phyloP scores from a whole-genome alignment of 306 rosid species.

The Senna siamea region DNA sequence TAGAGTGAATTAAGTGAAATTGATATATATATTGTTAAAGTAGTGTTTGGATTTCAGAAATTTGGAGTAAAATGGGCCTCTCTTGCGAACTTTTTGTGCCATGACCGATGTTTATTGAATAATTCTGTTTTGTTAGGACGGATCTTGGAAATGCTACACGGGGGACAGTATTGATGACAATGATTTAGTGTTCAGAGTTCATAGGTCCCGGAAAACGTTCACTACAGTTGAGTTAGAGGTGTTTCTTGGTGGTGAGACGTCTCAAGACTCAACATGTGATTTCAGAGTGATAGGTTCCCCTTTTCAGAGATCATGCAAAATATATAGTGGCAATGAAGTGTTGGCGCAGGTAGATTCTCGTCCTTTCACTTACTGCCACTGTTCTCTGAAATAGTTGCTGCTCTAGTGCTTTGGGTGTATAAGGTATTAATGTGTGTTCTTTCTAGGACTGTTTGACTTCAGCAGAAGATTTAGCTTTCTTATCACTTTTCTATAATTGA shows the following conservation, averaged over 20 bases:
- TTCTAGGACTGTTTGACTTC: background rate
- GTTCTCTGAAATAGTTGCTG: background rate
- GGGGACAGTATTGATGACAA: slow-evolving; percentile 46
- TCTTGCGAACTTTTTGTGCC: background rate
- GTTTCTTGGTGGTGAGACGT: slow-evolving; percentile 46
- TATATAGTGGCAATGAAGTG: slow-evolving; percentile 55
- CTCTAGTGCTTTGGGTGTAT: background rate
- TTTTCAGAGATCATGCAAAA: slow-evolving; percentile 67
- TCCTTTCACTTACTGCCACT: background rate
- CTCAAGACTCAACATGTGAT: slow-evolving; percentile 42
- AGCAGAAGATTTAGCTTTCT: background rate
- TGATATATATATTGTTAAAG: background rate
- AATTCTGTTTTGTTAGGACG: slow-evolving; percentile 51
- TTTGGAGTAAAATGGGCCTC: background rate
- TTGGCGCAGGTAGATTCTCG: slow-evolving; percentile 76
- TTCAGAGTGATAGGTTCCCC: slow-evolving; percentile 73
- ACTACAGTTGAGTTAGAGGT: slow-evolving; percentile 67
- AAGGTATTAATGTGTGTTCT: background rate
- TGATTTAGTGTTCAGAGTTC: slow-evolving; percentile 58
- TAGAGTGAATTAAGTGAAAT: background rate
- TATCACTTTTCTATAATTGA: background rate
- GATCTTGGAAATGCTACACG: slow-evolving; percentile 76
- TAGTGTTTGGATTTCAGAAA: background rate
- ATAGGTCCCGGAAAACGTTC: slow-evolving; percentile 55
- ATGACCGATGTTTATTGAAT: background rate